Evolutionary conservation across 495 filamentous ascomycete species (phyloP).

Genomic region (Podospora conica): DNA sequence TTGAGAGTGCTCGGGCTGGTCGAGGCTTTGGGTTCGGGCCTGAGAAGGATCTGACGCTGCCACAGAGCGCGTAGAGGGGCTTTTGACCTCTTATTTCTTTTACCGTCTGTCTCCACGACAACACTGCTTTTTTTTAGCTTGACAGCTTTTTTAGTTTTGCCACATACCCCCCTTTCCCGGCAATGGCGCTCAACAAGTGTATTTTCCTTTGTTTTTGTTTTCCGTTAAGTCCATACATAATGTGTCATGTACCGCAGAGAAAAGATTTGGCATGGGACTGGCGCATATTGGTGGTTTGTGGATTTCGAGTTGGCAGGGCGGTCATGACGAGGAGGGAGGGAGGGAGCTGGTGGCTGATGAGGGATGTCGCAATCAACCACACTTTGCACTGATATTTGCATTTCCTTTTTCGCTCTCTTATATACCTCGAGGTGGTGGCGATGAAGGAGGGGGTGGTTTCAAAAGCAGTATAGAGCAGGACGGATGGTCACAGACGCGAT

Average conservation of each 20-base stretch:
- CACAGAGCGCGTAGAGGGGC: slow-evolving; percentile 38
- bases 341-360: not conserved
- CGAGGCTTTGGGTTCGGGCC: slow-evolving; percentile 28
- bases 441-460: not conserved
- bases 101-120: not conserved
- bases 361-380: not conserved
- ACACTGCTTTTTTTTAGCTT: slow-evolving; percentile 9
- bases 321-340: not conserved
- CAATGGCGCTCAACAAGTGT: not conserved
- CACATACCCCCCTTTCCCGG: slow-evolving; percentile 8
- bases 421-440: not conserved
- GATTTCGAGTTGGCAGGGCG: slow-evolving; percentile 1
- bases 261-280: slow-evolving; percentile 11
- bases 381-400: not conserved
- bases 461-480: not conserved
- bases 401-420: not conserved
- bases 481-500: not conserved
- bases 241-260: slow-evolving; percentile 20
- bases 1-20: slow-evolving; percentile 27
- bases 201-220: slow-evolving; percentile 10
- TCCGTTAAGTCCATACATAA: slow-evolving; percentile 11
- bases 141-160: not conserved
- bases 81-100: not conserved
- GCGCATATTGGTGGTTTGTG: slow-evolving; percentile 7
- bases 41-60: slow-evolving; percentile 31